A percentile compares a stretch with the other conserved stretches of the same genome.
These are phyloP conservation scores for Lathyrus tuberosus DNA, from an alignment of 306 rosid species.

Conservation along the genomic window DNA sequence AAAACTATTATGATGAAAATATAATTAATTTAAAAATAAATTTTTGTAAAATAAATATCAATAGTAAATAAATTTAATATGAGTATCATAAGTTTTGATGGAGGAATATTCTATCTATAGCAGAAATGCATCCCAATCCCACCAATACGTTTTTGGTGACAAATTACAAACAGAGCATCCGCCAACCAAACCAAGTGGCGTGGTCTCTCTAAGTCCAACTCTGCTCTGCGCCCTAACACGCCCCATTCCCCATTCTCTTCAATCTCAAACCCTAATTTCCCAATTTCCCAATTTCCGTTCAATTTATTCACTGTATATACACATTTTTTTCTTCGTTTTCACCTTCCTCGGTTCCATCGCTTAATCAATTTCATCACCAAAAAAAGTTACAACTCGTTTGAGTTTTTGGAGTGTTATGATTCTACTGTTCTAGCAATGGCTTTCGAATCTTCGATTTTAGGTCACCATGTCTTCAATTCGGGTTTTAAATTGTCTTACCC, in stretches of 20 bases:
- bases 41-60: no score
- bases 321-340: conserved; percentile 3
- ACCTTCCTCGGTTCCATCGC: conserved; percentile 4
- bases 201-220: conserved; percentile 17
- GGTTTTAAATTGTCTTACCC: conserved; percentile 38
- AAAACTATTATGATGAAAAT: no score
- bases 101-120: no score
- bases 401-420: conserved; percentile 37
- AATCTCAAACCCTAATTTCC: conserved; percentile 42
- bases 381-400: conserved; percentile 10
- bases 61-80: no score
- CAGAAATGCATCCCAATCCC: no score
- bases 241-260: not conserved
- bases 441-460: conserved; percentile 43
- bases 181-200: conserved; percentile 4
- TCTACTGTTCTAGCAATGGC: conserved; percentile 45
- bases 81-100: no score
- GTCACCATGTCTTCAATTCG: conserved; percentile 38
- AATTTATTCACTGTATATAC: conserved; percentile 6
- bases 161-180: not conserved
- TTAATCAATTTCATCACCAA: conserved; percentile 4
- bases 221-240: not conserved
- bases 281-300: not conserved
- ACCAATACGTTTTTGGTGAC: no score
- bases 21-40: no score